Evolutionary conservation across 2,329 filamentous ascomycete species (phyloP), one percentile per base, ranked within the genome.

Genomic region (Bipolaris bicolor): DNA sequence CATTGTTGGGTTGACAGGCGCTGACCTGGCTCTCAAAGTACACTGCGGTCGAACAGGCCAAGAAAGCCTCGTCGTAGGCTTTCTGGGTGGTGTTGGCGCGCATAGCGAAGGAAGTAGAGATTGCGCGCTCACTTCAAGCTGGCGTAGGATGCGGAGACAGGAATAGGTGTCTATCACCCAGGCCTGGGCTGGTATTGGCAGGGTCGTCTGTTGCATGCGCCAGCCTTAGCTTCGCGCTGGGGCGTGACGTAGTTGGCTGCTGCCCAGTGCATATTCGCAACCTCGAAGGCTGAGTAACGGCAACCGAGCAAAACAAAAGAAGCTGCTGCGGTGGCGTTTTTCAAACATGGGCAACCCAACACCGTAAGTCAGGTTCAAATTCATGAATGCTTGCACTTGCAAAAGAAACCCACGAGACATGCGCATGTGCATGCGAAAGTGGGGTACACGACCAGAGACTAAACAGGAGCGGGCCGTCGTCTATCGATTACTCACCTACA

Each of bases 1-100:
- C 43, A 22, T 33, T 34, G 34, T 11, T 22, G 36, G n/a, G 46
- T 44, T 44, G 53, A 39, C 48, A 49, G 57, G 48, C 65, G 64
- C 79, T 50, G 31, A 96, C 92, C 86, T 96, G 90, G 75, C 89
- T 87, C 80, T 99, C 95, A 77, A 97, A 97, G 79, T 97, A 97
- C 51, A 97, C 91, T 37, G 94, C 94, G 1, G 93, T 98, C 13
- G 93, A 97, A 79, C 93, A 97, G 73, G 90, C 92, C 68, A 97
- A 80, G 79, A 97, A 97, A 77, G 90, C 93, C 77, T 98, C 92
- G 80, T 98, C 94, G 80, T 98, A 98, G 54, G 92, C 96, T 84
- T 97, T 97, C 80, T 98, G 94, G 77, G 97, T 87, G 61, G 88
- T 87, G 73, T 87, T 87, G 76, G 81, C 80, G 72, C 82, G 81